Evolutionary conservation across 2,329 filamentous ascomycete species (phyloP).

Genomic region (Aureobasidium mangrovei): DNA sequence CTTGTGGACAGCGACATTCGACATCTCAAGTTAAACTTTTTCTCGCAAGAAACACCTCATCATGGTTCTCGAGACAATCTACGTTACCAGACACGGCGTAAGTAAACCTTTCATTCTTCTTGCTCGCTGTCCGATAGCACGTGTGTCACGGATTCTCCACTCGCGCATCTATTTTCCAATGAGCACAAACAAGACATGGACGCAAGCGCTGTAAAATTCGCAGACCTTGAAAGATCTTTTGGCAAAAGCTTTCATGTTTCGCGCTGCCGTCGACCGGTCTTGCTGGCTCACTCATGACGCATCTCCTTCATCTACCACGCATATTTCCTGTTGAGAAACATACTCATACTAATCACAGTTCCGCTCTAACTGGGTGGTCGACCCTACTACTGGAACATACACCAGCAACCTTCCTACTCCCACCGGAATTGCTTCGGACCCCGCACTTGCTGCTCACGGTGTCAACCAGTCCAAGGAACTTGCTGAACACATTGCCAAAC

Average conservation of each 20-base stretch:
- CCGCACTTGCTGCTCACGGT: slow-evolving; percentile 77
- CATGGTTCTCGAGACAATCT: slow-evolving; percentile 40
- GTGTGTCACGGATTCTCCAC: neutral
- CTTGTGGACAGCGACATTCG: slow-evolving; percentile 3
- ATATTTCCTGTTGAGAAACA: neutral
- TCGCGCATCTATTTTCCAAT: neutral
- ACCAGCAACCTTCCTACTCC: slow-evolving; percentile 64
- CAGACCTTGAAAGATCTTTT: neutral
- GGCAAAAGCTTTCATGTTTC: neutral
- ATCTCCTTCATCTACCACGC: neutral
- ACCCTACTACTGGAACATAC: slow-evolving; percentile 72
- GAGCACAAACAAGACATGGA: neutral
- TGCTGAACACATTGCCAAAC: slow-evolving; percentile 50
- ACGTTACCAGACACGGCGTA: slow-evolving; percentile 44
- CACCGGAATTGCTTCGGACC: slow-evolving; percentile 81
- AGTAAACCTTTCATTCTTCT: slow-evolving; percentile 22
- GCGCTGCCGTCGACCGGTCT: too few species aligned
- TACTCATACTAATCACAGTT: slow-evolving; percentile 49
- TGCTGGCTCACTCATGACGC: too few species aligned
- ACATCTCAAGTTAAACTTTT: neutral
- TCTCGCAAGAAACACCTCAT: neutral
- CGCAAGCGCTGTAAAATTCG: too few species aligned
- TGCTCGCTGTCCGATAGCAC: slow-evolving; percentile 14
- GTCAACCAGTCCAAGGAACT: slow-evolving; percentile 76
- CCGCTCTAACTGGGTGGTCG: slow-evolving; percentile 80